Percentiles rank a stretch among this genome's conserved stretches.
phyloP scores from a whole-genome alignment of 2,329 filamentous ascomycete genomes.

The Xylaria multiplex region DNA sequence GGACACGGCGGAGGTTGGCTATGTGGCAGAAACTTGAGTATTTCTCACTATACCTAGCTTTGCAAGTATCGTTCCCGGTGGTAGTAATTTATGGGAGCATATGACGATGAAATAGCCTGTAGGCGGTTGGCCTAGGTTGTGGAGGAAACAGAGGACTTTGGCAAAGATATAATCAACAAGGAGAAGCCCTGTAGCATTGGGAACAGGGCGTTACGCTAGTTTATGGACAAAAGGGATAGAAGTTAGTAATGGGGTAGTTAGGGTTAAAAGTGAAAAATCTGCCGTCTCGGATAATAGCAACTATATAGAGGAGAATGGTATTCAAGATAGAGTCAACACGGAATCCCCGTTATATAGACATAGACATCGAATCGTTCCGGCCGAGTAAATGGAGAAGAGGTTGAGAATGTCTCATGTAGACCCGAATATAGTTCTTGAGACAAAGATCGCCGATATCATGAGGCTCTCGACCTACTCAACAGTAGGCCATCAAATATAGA shows the following conservation, averaged over 20 bases:
- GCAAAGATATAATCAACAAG: not conserved
- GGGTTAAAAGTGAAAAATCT: not conserved
- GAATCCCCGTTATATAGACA: not conserved
- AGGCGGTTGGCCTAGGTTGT: not conserved
- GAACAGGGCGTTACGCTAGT: not conserved
- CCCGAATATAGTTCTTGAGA: conserved; percentile 7
- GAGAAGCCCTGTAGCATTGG: not conserved
- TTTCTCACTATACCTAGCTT: not conserved
- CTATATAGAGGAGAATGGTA: not conserved
- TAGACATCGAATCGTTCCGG: not conserved
- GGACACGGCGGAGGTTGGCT: not conserved
- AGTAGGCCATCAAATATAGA: not conserved
- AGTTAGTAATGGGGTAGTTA: not conserved
- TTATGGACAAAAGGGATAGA: not conserved
- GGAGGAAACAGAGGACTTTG: not conserved
- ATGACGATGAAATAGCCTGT: not conserved
- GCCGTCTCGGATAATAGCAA: not conserved
- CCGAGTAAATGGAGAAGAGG: not conserved
- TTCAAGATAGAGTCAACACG: not conserved
- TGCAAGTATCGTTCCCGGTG: not conserved
- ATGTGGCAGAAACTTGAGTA: not conserved
- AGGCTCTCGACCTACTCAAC: not conserved
- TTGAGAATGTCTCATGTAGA: conserved; percentile 3
- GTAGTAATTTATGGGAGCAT: not conserved
- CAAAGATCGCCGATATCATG: not conserved